Conservation (phyloP, 345 rosid genomes). For the Gossypium rotundifolium region DNA sequence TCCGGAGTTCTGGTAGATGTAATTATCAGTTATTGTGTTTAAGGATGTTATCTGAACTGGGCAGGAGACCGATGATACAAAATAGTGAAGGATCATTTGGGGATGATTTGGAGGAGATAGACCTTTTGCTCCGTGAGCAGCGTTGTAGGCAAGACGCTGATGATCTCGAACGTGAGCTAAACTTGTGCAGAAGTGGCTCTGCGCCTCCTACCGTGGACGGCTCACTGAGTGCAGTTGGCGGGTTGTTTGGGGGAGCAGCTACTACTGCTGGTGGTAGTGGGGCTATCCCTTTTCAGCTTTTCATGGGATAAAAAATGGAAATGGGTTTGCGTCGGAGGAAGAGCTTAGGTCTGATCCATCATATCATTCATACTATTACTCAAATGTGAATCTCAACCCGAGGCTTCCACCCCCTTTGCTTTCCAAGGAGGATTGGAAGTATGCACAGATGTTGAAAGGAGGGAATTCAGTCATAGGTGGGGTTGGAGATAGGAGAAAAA, state of each 20-base stretch:
- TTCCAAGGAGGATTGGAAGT: constrained; percentile 45
- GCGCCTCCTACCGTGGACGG: constrained; percentile 81
- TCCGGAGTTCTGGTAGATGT: neutral
- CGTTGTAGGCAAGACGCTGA: constrained; percentile 46
- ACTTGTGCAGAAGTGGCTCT: constrained; percentile 67
- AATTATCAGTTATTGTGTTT: constrained; percentile 17
- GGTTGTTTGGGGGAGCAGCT: constrained; percentile 43
- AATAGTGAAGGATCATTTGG: constrained; percentile 60
- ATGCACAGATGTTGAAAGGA: constrained; percentile 68
- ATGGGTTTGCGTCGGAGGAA: constrained; percentile 47
- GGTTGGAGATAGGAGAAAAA: constrained; percentile 49
- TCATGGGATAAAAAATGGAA: constrained; percentile 37
- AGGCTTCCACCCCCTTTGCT: constrained; percentile 88
- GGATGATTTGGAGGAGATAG: constrained; percentile 78
- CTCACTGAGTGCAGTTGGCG: constrained; percentile 52
- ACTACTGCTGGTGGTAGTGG: constrained; percentile 11
- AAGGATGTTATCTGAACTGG: constrained; percentile 57
- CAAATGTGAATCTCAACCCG: constrained; percentile 77
- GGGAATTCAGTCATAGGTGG: constrained; percentile 55
- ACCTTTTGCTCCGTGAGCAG: constrained; percentile 41
- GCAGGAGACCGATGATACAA: constrained; percentile 60
- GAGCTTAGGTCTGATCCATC: constrained; percentile 82
- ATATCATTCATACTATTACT: constrained; percentile 60
- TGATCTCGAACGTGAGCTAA: constrained; percentile 58
- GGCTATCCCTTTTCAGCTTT: constrained; percentile 31